A percentile compares a stretch with the other conserved stretches of the same genome.
These are phyloP conservation scores for Trichoderma koningiopsis DNA, from an alignment of 2,329 filamentous ascomycete species.

Conservation along the genomic window DNA sequence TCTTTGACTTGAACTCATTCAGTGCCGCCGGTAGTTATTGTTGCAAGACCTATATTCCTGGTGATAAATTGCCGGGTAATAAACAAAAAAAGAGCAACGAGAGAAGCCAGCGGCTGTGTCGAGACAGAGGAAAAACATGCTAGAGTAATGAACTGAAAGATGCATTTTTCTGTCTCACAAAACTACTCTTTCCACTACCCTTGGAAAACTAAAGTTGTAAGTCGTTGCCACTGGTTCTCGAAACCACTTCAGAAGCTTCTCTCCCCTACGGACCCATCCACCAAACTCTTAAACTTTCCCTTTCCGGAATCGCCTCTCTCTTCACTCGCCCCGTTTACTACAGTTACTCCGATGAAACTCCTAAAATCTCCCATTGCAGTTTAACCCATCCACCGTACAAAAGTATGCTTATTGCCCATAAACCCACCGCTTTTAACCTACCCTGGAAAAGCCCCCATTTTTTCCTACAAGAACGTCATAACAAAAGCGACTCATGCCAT, in stretches of 20 bases:
- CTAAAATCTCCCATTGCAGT: conserved; percentile 3
- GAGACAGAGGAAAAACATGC: too few relatives aligned
- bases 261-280: background rate
- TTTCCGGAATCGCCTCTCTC: background rate
- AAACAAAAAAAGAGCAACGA: too few relatives aligned
- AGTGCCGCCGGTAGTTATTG: too few relatives aligned
- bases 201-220: too few relatives aligned
- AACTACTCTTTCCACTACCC: too few relatives aligned
- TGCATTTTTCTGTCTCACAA: too few relatives aligned
- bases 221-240: too few relatives aligned
- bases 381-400: background rate
- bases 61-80: too few relatives aligned
- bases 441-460: background rate
- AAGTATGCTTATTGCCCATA: conserved; percentile 2
- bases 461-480: conserved; percentile 6
- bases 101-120: too few relatives aligned
- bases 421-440: background rate
- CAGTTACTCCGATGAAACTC: conserved; percentile 14
- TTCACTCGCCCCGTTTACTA: background rate
- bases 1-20: too few relatives aligned
- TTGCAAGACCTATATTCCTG: too few relatives aligned
- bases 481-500: background rate
- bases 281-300: background rate
- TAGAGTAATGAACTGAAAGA: too few relatives aligned
- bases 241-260: background rate